These are phyloP conservation scores for Phoma sp. DNA, from an alignment of 2,329 filamentous ascomycete genomes.

Conservation along the genomic window DNA sequence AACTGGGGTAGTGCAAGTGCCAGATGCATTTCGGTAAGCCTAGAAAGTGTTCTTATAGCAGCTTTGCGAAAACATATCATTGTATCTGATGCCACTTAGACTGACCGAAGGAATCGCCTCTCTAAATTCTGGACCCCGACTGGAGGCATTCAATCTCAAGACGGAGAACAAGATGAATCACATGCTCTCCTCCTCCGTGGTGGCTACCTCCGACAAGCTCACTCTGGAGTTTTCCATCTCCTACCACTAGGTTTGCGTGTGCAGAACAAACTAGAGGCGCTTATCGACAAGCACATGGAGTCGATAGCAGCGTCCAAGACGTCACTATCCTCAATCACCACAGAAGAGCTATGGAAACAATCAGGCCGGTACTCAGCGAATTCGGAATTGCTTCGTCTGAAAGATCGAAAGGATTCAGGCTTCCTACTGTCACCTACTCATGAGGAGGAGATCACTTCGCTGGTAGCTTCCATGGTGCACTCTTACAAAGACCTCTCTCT, in stretches of 20 bases:
- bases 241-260: constrained; percentile 86
- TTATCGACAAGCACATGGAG: constrained; percentile 91
- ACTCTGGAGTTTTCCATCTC: constrained; percentile 90
- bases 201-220: constrained; percentile 64
- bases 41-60: not conserved
- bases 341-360: constrained; percentile 80
- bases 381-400: constrained; percentile 83
- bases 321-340: constrained; percentile 83
- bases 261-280: constrained; percentile 81
- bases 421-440: constrained; percentile 90
- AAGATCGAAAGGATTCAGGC: constrained; percentile 75
- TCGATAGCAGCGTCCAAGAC: constrained; percentile 80
- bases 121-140: constrained; percentile 83
- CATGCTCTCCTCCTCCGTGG: constrained; percentile 53
- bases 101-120: constrained; percentile 64
- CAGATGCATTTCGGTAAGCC: constrained; percentile 49
- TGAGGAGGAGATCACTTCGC: constrained; percentile 90
- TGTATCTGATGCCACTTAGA: constrained; percentile 43
- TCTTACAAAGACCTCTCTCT: constrained; percentile 89
- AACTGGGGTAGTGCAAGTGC: constrained; percentile 15
- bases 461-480: constrained; percentile 74
- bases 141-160: constrained; percentile 66
- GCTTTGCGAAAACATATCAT: not conserved
- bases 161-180: constrained; percentile 56
- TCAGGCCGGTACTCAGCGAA: constrained; percentile 80